Percentiles rank a stretch among this genome's conserved stretches.
phyloP scores from a whole-genome alignment of 2,329 filamentous ascomycete genomes.

The Cladophialophora immunda region DNA sequence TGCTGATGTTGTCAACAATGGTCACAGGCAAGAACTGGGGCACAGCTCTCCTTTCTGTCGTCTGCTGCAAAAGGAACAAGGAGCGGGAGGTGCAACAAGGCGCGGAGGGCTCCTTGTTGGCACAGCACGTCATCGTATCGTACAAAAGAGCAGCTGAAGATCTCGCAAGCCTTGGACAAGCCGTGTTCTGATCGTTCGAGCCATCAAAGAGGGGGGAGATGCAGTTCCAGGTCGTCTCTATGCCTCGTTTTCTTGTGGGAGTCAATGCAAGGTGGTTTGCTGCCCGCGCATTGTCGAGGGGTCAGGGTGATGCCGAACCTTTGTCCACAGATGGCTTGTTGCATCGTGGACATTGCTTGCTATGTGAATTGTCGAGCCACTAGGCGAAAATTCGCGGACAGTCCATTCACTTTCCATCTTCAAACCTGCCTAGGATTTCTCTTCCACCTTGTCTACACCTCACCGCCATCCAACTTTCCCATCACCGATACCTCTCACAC shows the following conservation, averaged over 20 bases:
- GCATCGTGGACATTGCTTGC: not conserved
- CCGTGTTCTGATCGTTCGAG: not conserved
- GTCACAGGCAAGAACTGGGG: not conserved
- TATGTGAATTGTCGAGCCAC: not conserved
- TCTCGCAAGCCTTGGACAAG: not conserved
- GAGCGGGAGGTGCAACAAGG: not conserved
- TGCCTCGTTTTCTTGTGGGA: not conserved
- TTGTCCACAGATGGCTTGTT: not conserved
- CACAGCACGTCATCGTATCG: not conserved
- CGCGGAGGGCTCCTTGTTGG: not conserved
- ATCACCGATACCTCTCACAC: not conserved
- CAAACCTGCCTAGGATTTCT: not conserved
- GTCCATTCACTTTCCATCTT: not conserved
- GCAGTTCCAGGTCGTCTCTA: not conserved
- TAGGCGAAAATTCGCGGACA: slow-evolving; percentile 5
- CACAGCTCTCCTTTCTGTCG: not conserved
- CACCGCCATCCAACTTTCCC: slow-evolving; percentile 11
- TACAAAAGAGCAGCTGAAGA: not conserved
- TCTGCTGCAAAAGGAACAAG: not conserved
- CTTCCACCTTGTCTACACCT: slow-evolving; percentile 3
- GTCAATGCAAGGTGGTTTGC: not conserved
- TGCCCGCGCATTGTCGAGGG: not conserved
- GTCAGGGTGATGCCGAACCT: not conserved
- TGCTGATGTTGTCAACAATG: not conserved
- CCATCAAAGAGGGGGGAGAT: not conserved